Percentiles rank a stretch among this genome's conserved stretches.
Conservation (phyloP, 2,329 filamentous ascomycete species). For the Pyrenophora teres region DNA sequence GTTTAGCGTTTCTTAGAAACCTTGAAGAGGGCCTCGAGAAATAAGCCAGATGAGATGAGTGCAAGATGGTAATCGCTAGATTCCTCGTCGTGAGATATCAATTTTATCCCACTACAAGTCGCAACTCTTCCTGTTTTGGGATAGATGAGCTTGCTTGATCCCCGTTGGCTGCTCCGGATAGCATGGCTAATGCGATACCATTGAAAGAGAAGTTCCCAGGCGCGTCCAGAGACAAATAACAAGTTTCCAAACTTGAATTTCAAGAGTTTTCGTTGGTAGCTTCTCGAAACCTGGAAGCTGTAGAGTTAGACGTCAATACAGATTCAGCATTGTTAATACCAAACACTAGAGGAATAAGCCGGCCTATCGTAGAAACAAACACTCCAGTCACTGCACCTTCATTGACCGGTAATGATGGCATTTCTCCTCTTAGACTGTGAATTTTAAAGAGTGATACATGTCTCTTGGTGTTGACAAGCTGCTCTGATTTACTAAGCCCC, state of each 20-base stretch:
- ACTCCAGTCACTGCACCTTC: background rate
- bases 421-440: background rate
- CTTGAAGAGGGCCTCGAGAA: conserved; percentile 47
- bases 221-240: conserved; percentile 32
- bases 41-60: conserved; percentile 55
- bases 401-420: background rate
- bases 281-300: background rate
- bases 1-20: conserved; percentile 22
- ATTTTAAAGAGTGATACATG: background rate
- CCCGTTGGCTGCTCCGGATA: conserved; percentile 41
- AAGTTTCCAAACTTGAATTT: conserved; percentile 39
- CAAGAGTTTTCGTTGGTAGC: conserved; percentile 32
- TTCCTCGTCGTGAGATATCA: conserved; percentile 9
- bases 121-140: conserved; percentile 26
- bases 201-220: conserved; percentile 42
- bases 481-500: conserved; percentile 2
- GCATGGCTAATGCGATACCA: conserved; percentile 42
- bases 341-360: background rate
- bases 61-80: conserved; percentile 23
- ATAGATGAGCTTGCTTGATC: conserved; percentile 38
- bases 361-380: background rate
- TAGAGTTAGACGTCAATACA: background rate
- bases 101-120: conserved; percentile 2
- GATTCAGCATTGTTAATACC: background rate
- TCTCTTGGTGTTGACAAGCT: background rate